Base-by-base conservation (phyloP, 139 green algal species). In the Chlamydomonas sp. region DNA sequence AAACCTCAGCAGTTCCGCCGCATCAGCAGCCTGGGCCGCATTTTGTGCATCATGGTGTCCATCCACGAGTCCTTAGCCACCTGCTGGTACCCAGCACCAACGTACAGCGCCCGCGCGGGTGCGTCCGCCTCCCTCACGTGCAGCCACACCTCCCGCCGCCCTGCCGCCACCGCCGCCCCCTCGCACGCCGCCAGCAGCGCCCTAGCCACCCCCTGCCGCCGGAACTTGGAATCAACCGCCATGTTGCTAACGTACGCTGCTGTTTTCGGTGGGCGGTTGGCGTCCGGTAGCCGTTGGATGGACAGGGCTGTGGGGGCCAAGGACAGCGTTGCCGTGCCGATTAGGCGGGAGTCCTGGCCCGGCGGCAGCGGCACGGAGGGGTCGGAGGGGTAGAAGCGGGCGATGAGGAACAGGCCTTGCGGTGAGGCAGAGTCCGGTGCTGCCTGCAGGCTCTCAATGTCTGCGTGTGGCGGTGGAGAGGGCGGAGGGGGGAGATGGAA, bases 51-150 rank as follows among this genome's bases (percentile, higher is more conserved):
- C 63, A 88, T 17, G 1, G 63, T 78, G 62, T 88, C 72, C 63
- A 88, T 16, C 84, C 84, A 88, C 20, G 75, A 69, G 63, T 88
- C 63, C 83, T 78, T 80, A 4, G 17, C 79, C 17, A 77, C 61
- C 61, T 80, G 79, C 20, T 20, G 61, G 63, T 89, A 93, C 0
- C 87, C 86, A 7, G 60, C 64, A 1, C 61, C 57, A 8, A 8
- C 74, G 79, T 93, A 93, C 78, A 93, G 79, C 58, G 68, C 62
- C 74, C 87, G 87, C 60, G 90, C 90, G 62, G 90, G 67, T 60
- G 58, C 49, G 78, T 93, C 87, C 18, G 67, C 79, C 80, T 91
- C 79, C 57, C 83, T 73, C 16, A 93, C 90, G 77, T 93, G 90
- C 3, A 93, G 83, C 79, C 79, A 90, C 18, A 86, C 78, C 31